A percentile compares a stretch with the other conserved stretches of the same genome.
Conservation (phyloP, 345 rosid genomes). For the Brassica napus region DNA sequence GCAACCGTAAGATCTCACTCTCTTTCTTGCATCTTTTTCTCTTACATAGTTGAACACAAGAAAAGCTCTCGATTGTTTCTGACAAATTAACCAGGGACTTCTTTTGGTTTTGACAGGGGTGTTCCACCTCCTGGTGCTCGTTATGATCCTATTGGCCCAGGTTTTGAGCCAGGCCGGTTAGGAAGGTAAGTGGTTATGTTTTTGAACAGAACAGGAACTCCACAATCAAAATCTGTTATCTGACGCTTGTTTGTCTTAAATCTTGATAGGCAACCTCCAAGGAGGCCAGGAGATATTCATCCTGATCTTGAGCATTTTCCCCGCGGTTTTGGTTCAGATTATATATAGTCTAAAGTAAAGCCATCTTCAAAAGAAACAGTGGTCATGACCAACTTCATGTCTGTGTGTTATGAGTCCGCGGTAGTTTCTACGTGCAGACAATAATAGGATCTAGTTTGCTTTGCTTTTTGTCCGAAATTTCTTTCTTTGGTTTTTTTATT, state of each 20-base stretch:
- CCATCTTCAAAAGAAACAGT: not conserved
- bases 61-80: not conserved
- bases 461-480: not conserved
- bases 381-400: not conserved
- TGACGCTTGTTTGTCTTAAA: slow-evolving; percentile 9
- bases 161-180: slow-evolving; percentile 77
- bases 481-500: slow-evolving; percentile 10
- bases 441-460: slow-evolving; percentile 12
- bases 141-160: slow-evolving; percentile 93
- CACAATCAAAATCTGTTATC: not conserved
- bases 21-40: not conserved
- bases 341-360: slow-evolving; percentile 43
- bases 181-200: slow-evolving; percentile 48
- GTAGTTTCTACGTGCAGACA: not conserved
- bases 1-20: slow-evolving; percentile 54
- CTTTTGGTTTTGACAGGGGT: slow-evolving; percentile 49
- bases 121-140: slow-evolving; percentile 97
- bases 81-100: not conserved
- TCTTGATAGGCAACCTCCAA: slow-evolving; percentile 54
- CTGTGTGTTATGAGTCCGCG: not conserved
- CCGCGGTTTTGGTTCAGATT: slow-evolving; percentile 49
- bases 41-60: not conserved
- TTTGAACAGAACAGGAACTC: not conserved
- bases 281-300: slow-evolving; percentile 60
- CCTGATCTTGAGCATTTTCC: slow-evolving; percentile 77